Conservation (phyloP, 768 basidiomycete species). For the Clathrus columnatus region DNA sequence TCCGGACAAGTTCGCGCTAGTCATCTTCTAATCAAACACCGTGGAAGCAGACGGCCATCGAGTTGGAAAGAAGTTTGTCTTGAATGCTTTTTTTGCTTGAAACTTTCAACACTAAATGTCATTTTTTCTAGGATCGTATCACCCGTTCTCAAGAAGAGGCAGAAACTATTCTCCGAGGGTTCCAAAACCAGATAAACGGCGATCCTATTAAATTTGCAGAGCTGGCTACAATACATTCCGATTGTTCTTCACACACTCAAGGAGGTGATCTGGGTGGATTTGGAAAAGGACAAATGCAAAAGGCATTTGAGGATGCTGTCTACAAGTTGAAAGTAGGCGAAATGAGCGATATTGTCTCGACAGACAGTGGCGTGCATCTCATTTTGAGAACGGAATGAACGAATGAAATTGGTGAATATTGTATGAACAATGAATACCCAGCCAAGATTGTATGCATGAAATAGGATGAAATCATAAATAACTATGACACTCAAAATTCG, state of each 20-base stretch:
- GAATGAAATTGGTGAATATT: neutral
- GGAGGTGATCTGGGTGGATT: slow-evolving; percentile 89
- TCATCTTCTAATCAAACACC: slow-evolving; percentile 91
- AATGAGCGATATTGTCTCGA: slow-evolving; percentile 75
- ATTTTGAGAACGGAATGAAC: slow-evolving; percentile 75
- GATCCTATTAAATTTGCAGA: slow-evolving; percentile 58
- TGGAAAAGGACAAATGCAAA: slow-evolving; percentile 86
- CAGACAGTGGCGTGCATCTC: slow-evolving; percentile 93
- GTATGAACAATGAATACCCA: no score
- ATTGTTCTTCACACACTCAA: slow-evolving; percentile 79
- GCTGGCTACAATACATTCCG: slow-evolving; percentile 70
- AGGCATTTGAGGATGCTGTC: slow-evolving; percentile 88
- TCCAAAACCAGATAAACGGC: slow-evolving; percentile 53
- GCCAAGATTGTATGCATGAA: no score
- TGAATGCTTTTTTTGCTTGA: neutral
- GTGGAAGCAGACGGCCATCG: slow-evolving; percentile 63
- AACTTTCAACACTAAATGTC: neutral
- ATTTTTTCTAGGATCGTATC: slow-evolving; percentile 47
- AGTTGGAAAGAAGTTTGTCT: slow-evolving; percentile 75
- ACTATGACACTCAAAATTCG: slow-evolving; percentile 17
- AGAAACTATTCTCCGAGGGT: slow-evolving; percentile 60
- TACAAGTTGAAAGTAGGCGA: slow-evolving; percentile 62
- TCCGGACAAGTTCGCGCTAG: slow-evolving; percentile 76
- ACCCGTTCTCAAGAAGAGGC: slow-evolving; percentile 87
- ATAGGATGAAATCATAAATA: neutral